A percentile compares a stretch with the other conserved stretches of the same genome.
Evolutionary conservation across 768 basidiomycete genomes (phyloP).

Genomic region (Lanmaoa rubissima): DNA sequence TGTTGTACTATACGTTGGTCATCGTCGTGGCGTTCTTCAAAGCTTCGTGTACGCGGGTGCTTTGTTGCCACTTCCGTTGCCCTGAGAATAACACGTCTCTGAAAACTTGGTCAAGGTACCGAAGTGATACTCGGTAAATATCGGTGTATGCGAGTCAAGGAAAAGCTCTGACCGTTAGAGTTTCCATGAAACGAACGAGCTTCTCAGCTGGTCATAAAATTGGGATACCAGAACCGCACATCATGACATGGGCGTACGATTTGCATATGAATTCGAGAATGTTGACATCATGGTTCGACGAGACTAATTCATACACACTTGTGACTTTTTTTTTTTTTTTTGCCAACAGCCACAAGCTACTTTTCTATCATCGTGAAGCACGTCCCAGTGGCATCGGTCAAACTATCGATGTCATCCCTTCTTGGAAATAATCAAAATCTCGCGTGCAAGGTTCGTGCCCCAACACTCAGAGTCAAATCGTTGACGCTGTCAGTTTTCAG

Average conservation of each 20-base stretch:
- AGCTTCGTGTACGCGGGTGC: background rate
- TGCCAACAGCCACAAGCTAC: too few species aligned
- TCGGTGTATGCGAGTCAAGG: background rate
- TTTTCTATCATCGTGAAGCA: too few species aligned
- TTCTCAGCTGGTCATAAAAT: background rate
- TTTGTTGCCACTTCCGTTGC: background rate
- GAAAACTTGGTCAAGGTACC: background rate
- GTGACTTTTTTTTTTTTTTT: background rate
- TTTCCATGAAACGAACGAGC: background rate
- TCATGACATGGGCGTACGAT: too few species aligned
- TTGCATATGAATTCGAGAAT: too few species aligned
- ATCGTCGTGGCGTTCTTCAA: background rate
- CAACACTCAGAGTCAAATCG: too few species aligned
- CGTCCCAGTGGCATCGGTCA: too few species aligned
- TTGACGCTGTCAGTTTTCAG: too few species aligned
- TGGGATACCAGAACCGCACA: background rate
- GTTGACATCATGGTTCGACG: too few species aligned
- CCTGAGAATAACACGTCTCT: conserved; percentile 1
- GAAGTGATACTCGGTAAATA: background rate
- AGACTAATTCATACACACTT: too few species aligned
- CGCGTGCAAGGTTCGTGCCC: too few species aligned
- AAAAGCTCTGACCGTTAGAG: background rate
- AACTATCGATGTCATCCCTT: too few species aligned
- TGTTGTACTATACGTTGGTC: conserved; percentile 15
- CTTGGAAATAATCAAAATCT: too few species aligned